Evolutionary conservation across 2,329 filamentous ascomycete genomes (phyloP).

Genomic region (Gaeumannomyces tritici): DNA sequence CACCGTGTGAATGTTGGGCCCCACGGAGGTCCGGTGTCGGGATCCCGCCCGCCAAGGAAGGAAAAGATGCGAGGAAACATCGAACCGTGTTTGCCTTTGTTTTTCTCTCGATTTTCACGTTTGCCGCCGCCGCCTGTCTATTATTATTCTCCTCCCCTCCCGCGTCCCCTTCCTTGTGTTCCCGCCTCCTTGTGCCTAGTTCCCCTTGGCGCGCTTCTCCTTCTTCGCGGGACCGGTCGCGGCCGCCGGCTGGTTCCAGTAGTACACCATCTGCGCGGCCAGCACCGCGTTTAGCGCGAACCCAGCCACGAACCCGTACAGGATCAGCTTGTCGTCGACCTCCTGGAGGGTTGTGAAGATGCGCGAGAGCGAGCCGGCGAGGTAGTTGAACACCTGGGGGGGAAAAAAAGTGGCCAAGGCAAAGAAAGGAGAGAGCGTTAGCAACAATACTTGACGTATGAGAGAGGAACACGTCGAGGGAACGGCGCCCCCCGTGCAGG

Average conservation of each 20-base stretch:
- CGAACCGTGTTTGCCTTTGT: not conserved
- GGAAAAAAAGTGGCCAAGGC: no score
- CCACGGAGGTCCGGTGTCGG: not conserved
- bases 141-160: not conserved
- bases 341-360: conserved; percentile 98
- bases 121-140: not conserved
- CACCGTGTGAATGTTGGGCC: not conserved
- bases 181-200: not conserved
- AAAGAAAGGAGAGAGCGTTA: not conserved
- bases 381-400: conserved; percentile 89
- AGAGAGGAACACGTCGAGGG: no score
- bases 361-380: conserved; percentile 80
- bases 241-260: conserved; percentile 62
- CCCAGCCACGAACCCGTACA: conserved; percentile 88
- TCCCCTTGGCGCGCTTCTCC: conserved; percentile 19
- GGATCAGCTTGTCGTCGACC: conserved; percentile 90
- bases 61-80: not conserved
- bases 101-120: not conserved
- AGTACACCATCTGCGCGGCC: conserved; percentile 85
- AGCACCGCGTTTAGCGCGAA: conserved; percentile 84
- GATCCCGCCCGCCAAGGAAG: not conserved
- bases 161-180: no score
- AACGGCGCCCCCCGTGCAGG: not conserved
- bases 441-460: not conserved
- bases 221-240: conserved; percentile 23